These are phyloP conservation scores for Phytophthora niederhauseri DNA, from an alignment of 352 stramenopile genomes.

Conservation along the genomic window DNA sequence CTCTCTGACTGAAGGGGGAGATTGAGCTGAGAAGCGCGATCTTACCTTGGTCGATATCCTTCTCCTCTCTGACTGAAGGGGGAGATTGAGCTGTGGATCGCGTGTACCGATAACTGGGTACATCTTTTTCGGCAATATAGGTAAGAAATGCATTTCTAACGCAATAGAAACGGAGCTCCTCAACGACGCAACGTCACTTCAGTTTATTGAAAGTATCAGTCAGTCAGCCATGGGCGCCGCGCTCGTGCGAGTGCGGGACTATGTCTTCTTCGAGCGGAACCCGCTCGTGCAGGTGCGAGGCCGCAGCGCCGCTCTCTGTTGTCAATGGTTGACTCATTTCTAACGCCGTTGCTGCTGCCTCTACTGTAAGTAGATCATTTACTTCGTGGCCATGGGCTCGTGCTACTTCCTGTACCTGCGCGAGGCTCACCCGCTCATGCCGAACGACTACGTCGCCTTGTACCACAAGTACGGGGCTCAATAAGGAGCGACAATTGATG, in stretches of 20 bases:
- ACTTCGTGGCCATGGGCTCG: constrained; percentile 70
- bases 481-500: background rate
- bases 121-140: background rate
- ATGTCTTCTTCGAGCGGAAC: constrained; percentile 72
- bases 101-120: constrained; percentile 24
- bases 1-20: constrained; percentile 34
- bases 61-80: constrained; percentile 37
- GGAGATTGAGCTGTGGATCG: constrained; percentile 28
- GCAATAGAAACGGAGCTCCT: constrained; percentile 17
- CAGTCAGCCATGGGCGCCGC: constrained; percentile 34
- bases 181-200: constrained; percentile 12
- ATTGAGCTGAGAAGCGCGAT: constrained; percentile 26
- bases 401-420: constrained; percentile 77
- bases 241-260: constrained; percentile 49
- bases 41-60: constrained; percentile 41
- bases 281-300: constrained; percentile 63
- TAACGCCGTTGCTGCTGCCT: background rate
- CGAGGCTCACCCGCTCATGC: constrained; percentile 64
- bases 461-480: constrained; percentile 61
- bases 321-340: background rate
- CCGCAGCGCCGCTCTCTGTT: no score
- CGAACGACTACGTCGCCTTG: constrained; percentile 61
- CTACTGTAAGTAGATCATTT: constrained; percentile 81
- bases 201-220: constrained; percentile 5
- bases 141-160: constrained; percentile 3